Conservation (phyloP, 2,329 filamentous ascomycete species). For the Biscogniauxia sp. region DNA sequence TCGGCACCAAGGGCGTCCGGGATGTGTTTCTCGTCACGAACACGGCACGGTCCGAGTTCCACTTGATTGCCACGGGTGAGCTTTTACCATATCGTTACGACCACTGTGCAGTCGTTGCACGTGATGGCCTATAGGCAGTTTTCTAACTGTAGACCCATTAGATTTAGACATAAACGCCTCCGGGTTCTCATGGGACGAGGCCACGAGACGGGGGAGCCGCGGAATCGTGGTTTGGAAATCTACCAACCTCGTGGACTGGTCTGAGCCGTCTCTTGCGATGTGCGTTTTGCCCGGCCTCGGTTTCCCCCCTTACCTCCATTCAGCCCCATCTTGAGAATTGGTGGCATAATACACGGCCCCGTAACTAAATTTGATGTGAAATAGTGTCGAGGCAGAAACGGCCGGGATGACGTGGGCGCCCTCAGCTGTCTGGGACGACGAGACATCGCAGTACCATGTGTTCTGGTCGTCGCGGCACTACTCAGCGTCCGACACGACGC, state of each 20-base stretch:
- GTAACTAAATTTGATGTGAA: background rate
- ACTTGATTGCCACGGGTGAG: slow-evolving; percentile 36
- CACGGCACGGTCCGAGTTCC: slow-evolving; percentile 33
- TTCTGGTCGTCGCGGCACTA: slow-evolving; percentile 50
- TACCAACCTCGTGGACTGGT: slow-evolving; percentile 35
- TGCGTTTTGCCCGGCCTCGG: no score
- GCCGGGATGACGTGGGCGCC: slow-evolving; percentile 40
- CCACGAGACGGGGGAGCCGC: slow-evolving; percentile 35
- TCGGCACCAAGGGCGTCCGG: slow-evolving; percentile 35
- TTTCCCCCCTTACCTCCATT: background rate
- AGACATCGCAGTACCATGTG: slow-evolving; percentile 41
- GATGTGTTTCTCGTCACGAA: slow-evolving; percentile 37
- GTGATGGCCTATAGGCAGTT: background rate
- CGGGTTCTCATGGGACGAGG: slow-evolving; percentile 37
- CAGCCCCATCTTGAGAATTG: background rate
- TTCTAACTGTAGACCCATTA: slow-evolving; percentile 10
- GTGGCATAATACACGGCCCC: no score
- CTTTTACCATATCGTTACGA: rapidly evolving
- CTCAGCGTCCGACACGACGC: slow-evolving; percentile 39
- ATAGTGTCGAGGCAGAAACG: slow-evolving; percentile 32
- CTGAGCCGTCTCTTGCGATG: slow-evolving; percentile 23
- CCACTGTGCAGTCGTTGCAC: background rate
- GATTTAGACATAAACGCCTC: slow-evolving; percentile 36
- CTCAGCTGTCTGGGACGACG: slow-evolving; percentile 36
- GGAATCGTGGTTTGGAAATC: slow-evolving; percentile 39